Conservation (phyloP, 2,329 filamentous ascomycete genomes). For the Cladosporium sp. region DNA sequence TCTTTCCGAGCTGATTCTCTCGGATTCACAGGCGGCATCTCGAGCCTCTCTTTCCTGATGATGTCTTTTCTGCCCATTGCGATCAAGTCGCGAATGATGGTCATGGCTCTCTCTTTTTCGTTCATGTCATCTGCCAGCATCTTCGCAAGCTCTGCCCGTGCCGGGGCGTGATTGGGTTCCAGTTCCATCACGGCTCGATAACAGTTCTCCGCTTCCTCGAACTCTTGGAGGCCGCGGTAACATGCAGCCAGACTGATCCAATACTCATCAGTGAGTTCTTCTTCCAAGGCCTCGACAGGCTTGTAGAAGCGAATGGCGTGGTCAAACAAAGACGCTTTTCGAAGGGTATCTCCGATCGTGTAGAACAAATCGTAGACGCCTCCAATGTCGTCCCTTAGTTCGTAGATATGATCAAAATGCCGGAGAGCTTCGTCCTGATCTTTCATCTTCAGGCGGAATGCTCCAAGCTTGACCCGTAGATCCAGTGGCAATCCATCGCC, state of each 20-base stretch:
- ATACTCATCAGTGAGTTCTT: constrained; percentile 44
- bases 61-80: constrained; percentile 44
- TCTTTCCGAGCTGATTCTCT: constrained; percentile 7
- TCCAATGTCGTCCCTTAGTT: constrained; percentile 56
- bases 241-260: constrained; percentile 58
- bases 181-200: constrained; percentile 69
- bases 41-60: constrained; percentile 13
- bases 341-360: constrained; percentile 58
- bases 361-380: constrained; percentile 75
- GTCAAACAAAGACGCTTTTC: constrained; percentile 43
- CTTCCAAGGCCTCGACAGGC: constrained; percentile 37
- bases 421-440: constrained; percentile 58
- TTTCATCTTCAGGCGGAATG: constrained; percentile 69
- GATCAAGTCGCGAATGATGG: constrained; percentile 69
- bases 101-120: constrained; percentile 68
- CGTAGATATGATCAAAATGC: constrained; percentile 54
- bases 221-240: constrained; percentile 58
- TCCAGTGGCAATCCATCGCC: constrained; percentile 71
- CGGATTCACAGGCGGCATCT: constrained; percentile 6
- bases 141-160: constrained; percentile 71
- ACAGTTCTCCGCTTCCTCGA: constrained; percentile 66
- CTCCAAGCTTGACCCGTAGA: constrained; percentile 73
- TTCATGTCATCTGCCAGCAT: constrained; percentile 69
- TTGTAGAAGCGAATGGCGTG: constrained; percentile 56
- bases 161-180: constrained; percentile 66